Base-by-base conservation (phyloP, 1,284 basidiomycete genomes). In the Sporisorium scitamineum region DNA sequence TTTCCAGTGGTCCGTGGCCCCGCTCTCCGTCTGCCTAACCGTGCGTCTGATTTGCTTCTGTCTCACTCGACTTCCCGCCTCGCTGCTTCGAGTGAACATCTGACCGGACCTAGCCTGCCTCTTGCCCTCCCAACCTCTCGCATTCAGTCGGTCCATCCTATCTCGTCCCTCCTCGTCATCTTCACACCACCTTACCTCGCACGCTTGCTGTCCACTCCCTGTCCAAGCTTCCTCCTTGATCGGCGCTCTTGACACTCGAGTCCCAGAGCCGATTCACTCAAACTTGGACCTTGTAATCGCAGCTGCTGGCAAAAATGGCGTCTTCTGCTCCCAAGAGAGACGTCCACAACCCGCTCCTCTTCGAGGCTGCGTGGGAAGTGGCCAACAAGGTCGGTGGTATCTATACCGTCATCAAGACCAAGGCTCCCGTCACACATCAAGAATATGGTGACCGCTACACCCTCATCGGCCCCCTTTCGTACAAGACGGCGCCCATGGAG, bases 361-460 rank as follows among this genome's bases (percentile, higher is more conserved):
- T 83, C 57, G 81, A 83, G 70, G 77, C 70, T 56, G 81, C 81
- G 13, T 83, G 81, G 81, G 81, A 83, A 64, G 81, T 83, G 14
- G 81, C 81, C 13, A 81, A 81, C 76, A 83, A 82, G 88, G 95
- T 98, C 86, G 95, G 95, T 80, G 95, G 95, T 76, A 97, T 97
- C 88, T 98, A 98, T 90, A 98, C 95, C 75, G 95, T 98, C 88
- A 97, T 98, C 87, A 97, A 97, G 88, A 98, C 96, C 61, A 99
- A 98, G 86, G 95, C 97, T 57, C 96, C 96, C 65, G 94, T 99
- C 86, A 97, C 96, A 72, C 93, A 95, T 82, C 91, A 91, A 72
- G 79, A 80, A 55, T 82, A 93, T 81, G 85, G 85, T 44, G 84
- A 86, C 65, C 90, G 94, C 74, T 97, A 96, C 88, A 92, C 90